Evolutionary conservation across 371 early-diverging fungal species (phyloP).

Genomic region (Saksenaea oblongispora): DNA sequence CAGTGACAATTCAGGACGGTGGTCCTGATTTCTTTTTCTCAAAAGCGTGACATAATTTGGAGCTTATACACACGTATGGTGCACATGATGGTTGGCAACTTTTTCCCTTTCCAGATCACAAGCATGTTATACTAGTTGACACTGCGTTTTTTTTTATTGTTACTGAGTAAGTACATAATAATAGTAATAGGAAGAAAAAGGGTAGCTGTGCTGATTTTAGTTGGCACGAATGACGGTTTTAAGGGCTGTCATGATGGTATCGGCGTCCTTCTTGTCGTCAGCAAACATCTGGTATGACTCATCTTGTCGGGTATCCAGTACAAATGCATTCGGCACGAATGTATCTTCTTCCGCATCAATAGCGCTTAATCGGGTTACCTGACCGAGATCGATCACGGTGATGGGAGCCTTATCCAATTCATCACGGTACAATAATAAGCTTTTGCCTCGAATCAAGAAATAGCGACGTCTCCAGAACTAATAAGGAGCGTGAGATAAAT

Average conservation of each 20-base stretch:
- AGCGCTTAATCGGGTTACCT: constrained; percentile 27
- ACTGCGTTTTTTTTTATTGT: neutral
- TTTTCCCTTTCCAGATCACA: no score
- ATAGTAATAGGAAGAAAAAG: constrained; percentile 2
- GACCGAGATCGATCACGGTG: constrained; percentile 41
- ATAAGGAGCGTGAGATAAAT: neutral
- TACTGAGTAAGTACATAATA: neutral
- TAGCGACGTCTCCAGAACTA: constrained; percentile 24
- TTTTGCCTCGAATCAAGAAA: constrained; percentile 24
- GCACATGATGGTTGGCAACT: no score
- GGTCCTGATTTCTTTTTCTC: no score
- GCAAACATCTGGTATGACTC: constrained; percentile 41
- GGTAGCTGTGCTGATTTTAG: neutral
- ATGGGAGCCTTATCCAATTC: constrained; percentile 43
- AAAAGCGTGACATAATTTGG: no score
- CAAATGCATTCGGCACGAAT: constrained; percentile 44
- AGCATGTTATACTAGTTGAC: no score
- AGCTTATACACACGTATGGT: no score
- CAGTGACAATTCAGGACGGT: no score
- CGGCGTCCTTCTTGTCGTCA: constrained; percentile 34
- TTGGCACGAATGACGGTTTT: constrained; percentile 29
- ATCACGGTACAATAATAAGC: constrained; percentile 21
- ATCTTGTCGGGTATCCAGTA: constrained; percentile 29
- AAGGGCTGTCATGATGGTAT: constrained; percentile 39
- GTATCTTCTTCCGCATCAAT: constrained; percentile 42